Base-by-base conservation (phyloP, 345 rosid genomes). In the Linum tenue region DNA sequence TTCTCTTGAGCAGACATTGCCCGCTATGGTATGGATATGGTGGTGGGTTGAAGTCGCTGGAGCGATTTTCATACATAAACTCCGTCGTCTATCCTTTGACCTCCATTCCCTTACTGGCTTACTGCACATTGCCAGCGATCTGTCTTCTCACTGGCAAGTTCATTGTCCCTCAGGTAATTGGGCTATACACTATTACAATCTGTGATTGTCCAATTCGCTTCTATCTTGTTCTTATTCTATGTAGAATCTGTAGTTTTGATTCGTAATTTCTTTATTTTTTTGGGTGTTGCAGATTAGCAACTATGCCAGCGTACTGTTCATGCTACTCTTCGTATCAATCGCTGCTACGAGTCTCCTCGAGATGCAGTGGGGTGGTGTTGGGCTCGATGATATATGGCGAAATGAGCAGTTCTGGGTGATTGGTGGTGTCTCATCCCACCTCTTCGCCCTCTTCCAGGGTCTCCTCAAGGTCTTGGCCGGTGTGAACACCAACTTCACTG, bases 281-380 rank as follows among this genome's bases (percentile, higher is more conserved):
- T 2, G n/a, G n/a, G n/a, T n/a, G n/a, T n/a, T 56, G 57, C 98
- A 92, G 98, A 92, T 92, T 50, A 92, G 98, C 77, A 92, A 92
- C 83, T 86, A 86, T 55, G 98, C 98, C 2, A 83, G 98, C 72
- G 63, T 92, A 7, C 72, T 92, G 61, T 92, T 92, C 79, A 92
- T 92, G 74, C 84, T 82, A 2, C 90, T 92, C 78, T 92, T 92
- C 80, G 80, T 89, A 56, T 90, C 97, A 8, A 92, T 92, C 63
- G 98, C 98, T 59, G 91, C 90, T 22, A 92, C 98, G 0, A 88
- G 98, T 70, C 78, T 92, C 51, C 92, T 92, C 3, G 98, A 92
- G 83, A 92, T 92, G 96, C 98, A 92, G 69, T 92, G 98, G 98
- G 98, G 98, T 4, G 90, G 92, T 35, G 98, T 92, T 36, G 94